Evolutionary conservation across 805 yeast genomes (phyloP), one percentile per base, ranked within the genome.

Genomic region (Metschnikowia picachoensis): DNA sequence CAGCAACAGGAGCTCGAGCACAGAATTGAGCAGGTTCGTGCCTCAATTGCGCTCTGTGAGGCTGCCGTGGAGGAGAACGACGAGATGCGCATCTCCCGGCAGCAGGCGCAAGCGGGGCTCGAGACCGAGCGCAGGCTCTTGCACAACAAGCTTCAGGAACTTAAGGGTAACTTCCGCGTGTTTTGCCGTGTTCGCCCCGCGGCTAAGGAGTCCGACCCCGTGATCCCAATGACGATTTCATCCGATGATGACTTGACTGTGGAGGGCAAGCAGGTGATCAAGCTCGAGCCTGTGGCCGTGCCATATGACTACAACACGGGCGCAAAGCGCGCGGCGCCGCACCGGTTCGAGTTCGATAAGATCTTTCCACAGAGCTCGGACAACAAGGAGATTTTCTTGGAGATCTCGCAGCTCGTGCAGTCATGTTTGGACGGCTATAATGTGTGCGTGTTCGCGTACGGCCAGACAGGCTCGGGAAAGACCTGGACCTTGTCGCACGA

Each of bases 371-470:
- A 76, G 43, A 52, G 56, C 1, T 65, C 76, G 9, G 59, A 76
- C 2, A 92, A 92, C 60, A 54, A 52, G 1, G 84, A 79, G 25
- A 77, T 94, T 0, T 94, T 90, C 64, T 84, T 80, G 29, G 99
- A 92, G 58, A 78, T 92, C 1, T 83, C 94, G 2, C 96, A 90
- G 62, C 66, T 92, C 17, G 82, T 92, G 2, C 96, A 89, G 62
- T 68, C 74, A 1, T 52, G 66, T 9, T 41, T 56, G 35, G 95
- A 92, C 65, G 99, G 99, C 0, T 82, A 74, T 59, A 89, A 89
- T 56, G 96, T 90, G 3, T 90, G 97, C 64, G 87, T 94, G 1
- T 90, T 90, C 65, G 97, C 97, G 5, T 92, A 94, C 62, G 99
- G 99, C 1, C 99, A 92, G 65, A 94, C 99, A 0, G 59, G 88